phyloP scores from a whole-genome alignment of 805 yeast species.

The Zygoascus bituminiphila region DNA sequence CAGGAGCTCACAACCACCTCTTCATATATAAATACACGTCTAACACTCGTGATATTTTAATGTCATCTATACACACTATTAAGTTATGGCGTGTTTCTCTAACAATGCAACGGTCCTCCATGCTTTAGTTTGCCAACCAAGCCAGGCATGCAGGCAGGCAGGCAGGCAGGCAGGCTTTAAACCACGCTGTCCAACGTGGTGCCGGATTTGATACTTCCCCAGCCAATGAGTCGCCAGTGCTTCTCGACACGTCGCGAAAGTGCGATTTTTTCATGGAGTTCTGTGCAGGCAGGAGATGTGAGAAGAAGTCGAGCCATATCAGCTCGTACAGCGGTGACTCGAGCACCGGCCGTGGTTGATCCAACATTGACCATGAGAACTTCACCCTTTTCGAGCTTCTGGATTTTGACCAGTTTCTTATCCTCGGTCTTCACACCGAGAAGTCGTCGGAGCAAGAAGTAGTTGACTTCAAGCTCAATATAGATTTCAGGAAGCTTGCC shows the following conservation, averaged over 20 bases:
- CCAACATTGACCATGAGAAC: constrained; percentile 99
- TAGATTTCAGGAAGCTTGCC: constrained; percentile 93
- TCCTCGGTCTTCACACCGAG: constrained; percentile 98
- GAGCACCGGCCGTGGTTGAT: constrained; percentile 98
- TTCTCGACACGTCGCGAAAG: constrained; percentile 97
- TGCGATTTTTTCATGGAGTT: constrained; percentile 96
- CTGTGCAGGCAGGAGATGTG: constrained; percentile 98
- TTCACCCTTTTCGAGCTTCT: constrained; percentile 89
- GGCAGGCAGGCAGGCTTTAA: constrained; percentile 5
- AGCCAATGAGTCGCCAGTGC: constrained; percentile 99
- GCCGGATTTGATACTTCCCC: constrained; percentile 98
- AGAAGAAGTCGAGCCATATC: constrained; percentile 98
- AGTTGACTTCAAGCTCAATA: constrained; percentile 95
- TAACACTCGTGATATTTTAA: too few species aligned
- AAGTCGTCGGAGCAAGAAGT: constrained; percentile 90
- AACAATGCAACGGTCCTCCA: neutral
- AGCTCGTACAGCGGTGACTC: constrained; percentile 95
- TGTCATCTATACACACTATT: neutral
- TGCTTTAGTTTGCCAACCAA: too few species aligned
- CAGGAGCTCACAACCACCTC: too few species aligned
- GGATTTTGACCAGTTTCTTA: constrained; percentile 92
- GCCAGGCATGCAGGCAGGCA: too few species aligned
- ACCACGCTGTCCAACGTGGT: constrained; percentile 26
- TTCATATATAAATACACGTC: too few species aligned
- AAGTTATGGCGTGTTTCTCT: neutral